Conservation (phyloP, 345 rosid species). For the Mallotus nudiflorus region DNA sequence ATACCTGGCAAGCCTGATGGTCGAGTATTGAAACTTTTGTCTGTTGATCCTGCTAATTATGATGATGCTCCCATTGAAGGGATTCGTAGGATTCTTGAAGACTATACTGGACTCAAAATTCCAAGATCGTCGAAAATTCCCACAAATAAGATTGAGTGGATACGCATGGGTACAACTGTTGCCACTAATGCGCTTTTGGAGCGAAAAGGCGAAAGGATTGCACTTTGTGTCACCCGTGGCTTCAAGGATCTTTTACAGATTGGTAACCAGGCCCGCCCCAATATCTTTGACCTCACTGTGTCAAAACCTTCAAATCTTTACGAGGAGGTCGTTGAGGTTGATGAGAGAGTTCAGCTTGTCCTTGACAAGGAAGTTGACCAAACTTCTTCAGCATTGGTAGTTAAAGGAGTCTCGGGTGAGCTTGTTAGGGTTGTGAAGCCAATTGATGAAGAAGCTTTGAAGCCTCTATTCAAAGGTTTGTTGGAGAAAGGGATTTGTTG, state of each 20-base stretch:
- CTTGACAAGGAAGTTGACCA: constrained; percentile 31
- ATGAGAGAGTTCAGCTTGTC: constrained; percentile 88
- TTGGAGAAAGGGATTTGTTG: constrained; percentile 80
- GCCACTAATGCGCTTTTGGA: constrained; percentile 95
- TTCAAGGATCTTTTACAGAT: constrained; percentile 90
- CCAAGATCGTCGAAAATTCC: constrained; percentile 76
- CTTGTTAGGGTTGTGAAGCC: constrained; percentile 73
- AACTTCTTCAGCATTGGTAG: constrained; percentile 25
- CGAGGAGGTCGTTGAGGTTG: constrained; percentile 82
- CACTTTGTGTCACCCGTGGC: constrained; percentile 82
- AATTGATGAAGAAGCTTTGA: constrained; percentile 58
- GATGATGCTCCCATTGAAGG: constrained; percentile 99
- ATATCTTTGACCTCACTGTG: constrained; percentile 82
- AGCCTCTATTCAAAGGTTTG: constrained; percentile 54
- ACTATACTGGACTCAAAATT: constrained; percentile 62
- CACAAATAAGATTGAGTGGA: constrained; percentile 89
- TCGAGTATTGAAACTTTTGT: constrained; percentile 77
- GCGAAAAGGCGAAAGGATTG: constrained; percentile 93
- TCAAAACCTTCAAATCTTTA: constrained; percentile 80
- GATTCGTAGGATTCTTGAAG: constrained; percentile 84
- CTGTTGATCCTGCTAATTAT: constrained; percentile 91
- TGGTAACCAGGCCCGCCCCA: constrained; percentile 93
- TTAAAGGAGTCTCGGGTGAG: constrained; percentile 86
- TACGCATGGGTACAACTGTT: constrained; percentile 97
- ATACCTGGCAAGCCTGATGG: constrained; percentile 75